Evolutionary conservation across 257 asterid genomes (phyloP).

Genomic region (Avicennia marina): DNA sequence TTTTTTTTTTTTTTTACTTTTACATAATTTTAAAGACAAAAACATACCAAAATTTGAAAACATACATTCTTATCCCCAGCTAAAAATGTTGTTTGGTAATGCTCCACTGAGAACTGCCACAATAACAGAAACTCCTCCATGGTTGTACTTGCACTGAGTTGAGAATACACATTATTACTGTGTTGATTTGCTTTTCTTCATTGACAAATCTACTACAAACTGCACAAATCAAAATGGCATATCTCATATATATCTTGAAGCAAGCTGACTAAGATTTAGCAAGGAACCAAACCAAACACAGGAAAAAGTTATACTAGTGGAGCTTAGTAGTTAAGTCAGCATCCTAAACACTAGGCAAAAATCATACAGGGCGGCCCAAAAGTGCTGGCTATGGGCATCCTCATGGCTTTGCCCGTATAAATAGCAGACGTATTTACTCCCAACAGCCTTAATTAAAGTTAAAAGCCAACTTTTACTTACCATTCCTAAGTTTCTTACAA

Average conservation of each 20-base stretch:
- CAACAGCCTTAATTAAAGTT: constrained; percentile 11
- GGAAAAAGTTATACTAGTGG: not conserved
- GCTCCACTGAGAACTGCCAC: constrained; percentile 22
- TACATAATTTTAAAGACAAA: too few species aligned
- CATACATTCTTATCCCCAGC: not conserved
- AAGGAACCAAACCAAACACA: too few species aligned
- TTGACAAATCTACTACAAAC: too few species aligned
- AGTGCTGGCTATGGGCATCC: constrained; percentile 30
- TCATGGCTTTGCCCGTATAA: constrained; percentile 30
- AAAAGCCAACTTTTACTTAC: constrained; percentile 3
- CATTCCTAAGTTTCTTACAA: not conserved
- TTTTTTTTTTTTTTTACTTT: too few species aligned
- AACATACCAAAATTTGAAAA: too few species aligned
- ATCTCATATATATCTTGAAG: too few species aligned
- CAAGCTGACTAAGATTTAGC: too few species aligned
- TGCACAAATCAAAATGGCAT: not conserved
- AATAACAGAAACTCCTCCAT: constrained; percentile 8
- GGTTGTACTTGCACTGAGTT: not conserved
- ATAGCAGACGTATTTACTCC: constrained; percentile 19
- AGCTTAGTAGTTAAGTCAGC: too few species aligned
- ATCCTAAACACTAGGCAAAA: not conserved
- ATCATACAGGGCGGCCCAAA: constrained; percentile 28
- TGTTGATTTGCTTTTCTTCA: constrained; percentile 6
- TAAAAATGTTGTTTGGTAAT: constrained; percentile 18
- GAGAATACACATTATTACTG: not conserved